These are phyloP conservation scores for Kazachstania sp. DNA, from an alignment of 1,139 yeast genomes.

Conservation along the genomic window DNA sequence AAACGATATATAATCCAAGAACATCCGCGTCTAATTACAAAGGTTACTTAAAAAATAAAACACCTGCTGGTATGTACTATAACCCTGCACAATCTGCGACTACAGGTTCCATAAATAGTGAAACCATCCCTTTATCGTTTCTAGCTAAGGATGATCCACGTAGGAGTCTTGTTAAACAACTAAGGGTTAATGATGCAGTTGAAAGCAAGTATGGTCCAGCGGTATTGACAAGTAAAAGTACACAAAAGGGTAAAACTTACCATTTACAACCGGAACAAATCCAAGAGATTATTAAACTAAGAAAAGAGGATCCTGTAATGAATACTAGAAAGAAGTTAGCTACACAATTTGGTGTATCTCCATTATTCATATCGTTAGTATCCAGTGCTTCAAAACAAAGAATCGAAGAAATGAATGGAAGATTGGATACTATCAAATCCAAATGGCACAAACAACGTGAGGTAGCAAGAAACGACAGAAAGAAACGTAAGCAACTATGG, in stretches of 20 bases:
- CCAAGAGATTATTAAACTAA: constrained; percentile 50
- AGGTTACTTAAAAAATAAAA: constrained; percentile 27
- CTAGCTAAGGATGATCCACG: constrained; percentile 27
- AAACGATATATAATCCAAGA: too few relatives aligned
- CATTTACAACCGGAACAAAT: constrained; percentile 55
- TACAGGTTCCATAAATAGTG: constrained; percentile 30
- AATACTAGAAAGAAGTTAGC: constrained; percentile 68
- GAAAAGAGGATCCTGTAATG: constrained; percentile 51
- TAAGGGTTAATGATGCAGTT: neutral
- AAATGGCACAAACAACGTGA: constrained; percentile 43
- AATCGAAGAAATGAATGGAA: constrained; percentile 36
- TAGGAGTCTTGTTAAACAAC: constrained; percentile 6
- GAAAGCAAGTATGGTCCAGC: constrained; percentile 19
- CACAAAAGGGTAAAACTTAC: constrained; percentile 39
- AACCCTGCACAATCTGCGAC: constrained; percentile 28
- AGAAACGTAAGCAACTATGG: constrained; percentile 54
- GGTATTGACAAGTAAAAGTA: constrained; percentile 17
- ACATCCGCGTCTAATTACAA: constrained; percentile 28
- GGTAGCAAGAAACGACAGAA: constrained; percentile 45
- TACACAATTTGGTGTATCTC: constrained; percentile 49
- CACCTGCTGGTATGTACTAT: constrained; percentile 26
- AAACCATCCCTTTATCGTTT: constrained; percentile 30
- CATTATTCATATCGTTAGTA: constrained; percentile 46
- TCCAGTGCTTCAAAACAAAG: constrained; percentile 38
- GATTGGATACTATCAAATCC: constrained; percentile 37